phyloP scores from a whole-genome alignment of 306 rosid species.

The Oxytropis ochrocephala region DNA sequence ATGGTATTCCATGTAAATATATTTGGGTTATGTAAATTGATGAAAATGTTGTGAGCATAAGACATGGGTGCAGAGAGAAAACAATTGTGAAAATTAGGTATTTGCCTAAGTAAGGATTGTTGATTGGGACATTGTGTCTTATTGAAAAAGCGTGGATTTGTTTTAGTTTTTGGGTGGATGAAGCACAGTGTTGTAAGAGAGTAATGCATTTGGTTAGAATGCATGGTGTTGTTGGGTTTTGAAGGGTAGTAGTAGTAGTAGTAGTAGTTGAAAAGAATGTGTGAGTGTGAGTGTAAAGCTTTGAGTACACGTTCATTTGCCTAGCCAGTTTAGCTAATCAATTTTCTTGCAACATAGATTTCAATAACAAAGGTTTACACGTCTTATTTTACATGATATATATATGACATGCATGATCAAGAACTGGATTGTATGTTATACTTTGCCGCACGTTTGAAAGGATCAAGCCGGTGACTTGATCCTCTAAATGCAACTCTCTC shows the following conservation, averaged over 20 bases:
- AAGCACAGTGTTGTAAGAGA: conserved; percentile 40
- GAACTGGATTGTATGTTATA: too few relatives aligned
- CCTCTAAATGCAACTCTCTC: too few relatives aligned
- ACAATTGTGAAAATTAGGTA: conserved; percentile 41
- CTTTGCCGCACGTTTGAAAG: too few relatives aligned
- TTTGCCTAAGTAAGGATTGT: conserved; percentile 45
- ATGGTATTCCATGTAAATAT: conserved; percentile 51
- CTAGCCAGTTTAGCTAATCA: neutral
- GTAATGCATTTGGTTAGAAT: conserved; percentile 39
- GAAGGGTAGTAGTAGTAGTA: neutral
- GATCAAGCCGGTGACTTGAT: too few relatives aligned
- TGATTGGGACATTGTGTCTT: conserved; percentile 33
- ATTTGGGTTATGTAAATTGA: conserved; percentile 26
- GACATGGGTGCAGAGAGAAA: conserved; percentile 47
- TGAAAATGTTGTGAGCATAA: conserved; percentile 33
- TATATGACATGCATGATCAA: too few relatives aligned
- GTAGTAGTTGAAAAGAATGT: conserved; percentile 12
- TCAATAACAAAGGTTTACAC: too few relatives aligned
- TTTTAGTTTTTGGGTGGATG: conserved; percentile 38
- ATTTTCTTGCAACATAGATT: too few relatives aligned
- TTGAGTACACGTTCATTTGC: conserved; percentile 19
- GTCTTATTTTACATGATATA: too few relatives aligned
- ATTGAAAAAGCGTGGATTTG: conserved; percentile 55
- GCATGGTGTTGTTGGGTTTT: conserved; percentile 9
- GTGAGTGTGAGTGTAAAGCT: neutral